phyloP scores from a whole-genome alignment of 495 filamentous ascomycete genomes.

The Penicillium subrubescens region DNA sequence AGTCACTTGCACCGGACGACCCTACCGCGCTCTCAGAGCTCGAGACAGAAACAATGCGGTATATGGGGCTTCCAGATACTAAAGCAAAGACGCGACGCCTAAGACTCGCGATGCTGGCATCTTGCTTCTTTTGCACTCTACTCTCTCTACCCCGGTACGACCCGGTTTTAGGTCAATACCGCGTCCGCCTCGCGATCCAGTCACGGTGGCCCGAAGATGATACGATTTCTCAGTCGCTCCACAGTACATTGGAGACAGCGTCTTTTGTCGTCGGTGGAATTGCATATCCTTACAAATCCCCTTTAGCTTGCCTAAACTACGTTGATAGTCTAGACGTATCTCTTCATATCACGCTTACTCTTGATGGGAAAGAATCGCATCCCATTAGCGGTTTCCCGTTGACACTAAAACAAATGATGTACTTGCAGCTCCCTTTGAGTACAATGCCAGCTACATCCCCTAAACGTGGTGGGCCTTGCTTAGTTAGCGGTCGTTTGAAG shows the following conservation, averaged over 20 bases:
- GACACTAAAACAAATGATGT: not conserved
- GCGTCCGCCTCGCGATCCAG: not conserved
- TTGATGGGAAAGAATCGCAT: not conserved
- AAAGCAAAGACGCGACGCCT: not conserved
- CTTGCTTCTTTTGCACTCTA: constrained; percentile 1
- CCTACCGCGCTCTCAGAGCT: not conserved
- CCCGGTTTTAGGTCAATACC: not conserved
- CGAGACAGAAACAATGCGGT: not conserved
- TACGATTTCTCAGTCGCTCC: not conserved
- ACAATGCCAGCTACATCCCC: not conserved
- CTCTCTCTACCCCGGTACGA: not conserved
- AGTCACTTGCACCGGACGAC: constrained; percentile 1
- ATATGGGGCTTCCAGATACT: not conserved
- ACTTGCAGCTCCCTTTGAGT: not conserved
- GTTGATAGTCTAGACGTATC: not conserved
- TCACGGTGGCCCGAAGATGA: constrained; percentile 9
- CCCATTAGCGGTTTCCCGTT: constrained; percentile 2
- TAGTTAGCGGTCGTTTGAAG: not conserved
- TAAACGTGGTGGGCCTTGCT: not conserved
- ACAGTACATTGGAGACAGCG: not conserved
- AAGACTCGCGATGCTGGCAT: constrained; percentile 2
- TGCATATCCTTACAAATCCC: not conserved
- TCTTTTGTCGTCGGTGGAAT: constrained; percentile 1
- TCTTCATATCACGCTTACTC: not conserved
- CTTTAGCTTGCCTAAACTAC: too few relatives aligned